Evolutionary conservation across 768 basidiomycete genomes (phyloP).

Genomic region (Tylopilus subfusipes): DNA sequence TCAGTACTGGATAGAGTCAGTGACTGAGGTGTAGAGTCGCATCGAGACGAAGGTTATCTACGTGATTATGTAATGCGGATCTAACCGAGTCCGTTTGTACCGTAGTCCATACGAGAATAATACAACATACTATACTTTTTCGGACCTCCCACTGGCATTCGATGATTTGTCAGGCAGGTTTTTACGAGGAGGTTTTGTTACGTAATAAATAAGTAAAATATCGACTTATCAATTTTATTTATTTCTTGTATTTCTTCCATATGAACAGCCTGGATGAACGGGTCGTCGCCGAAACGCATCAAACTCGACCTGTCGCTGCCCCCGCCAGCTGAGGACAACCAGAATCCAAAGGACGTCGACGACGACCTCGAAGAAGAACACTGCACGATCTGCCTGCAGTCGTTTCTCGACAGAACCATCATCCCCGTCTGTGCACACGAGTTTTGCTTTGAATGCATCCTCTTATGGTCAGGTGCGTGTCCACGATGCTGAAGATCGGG

Average conservation of each 20-base stretch:
- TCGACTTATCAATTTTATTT: neutral
- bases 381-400: constrained; percentile 86
- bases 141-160: too few relatives aligned
- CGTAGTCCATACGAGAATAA: too few relatives aligned
- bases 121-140: too few relatives aligned
- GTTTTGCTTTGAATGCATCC: constrained; percentile 90
- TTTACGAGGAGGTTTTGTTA: too few relatives aligned
- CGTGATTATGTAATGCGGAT: too few relatives aligned
- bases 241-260: neutral
- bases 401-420: constrained; percentile 71
- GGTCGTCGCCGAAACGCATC: constrained; percentile 33
- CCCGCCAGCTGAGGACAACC: constrained; percentile 3
- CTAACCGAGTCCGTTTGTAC: too few relatives aligned
- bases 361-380: constrained; percentile 30
- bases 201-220: neutral
- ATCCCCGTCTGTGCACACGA: constrained; percentile 86
- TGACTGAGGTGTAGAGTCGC: too few relatives aligned
- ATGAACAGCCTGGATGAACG: constrained; percentile 6
- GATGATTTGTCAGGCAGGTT: too few relatives aligned
- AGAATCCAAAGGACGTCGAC: neutral
- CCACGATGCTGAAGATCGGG: neutral
- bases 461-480: constrained; percentile 77
- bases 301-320: constrained; percentile 31
- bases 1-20: too few relatives aligned
- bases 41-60: too few relatives aligned